These are phyloP conservation scores for Sugiyamaella paludigena DNA, from an alignment of 1,139 yeast genomes.

Conservation along the genomic window DNA sequence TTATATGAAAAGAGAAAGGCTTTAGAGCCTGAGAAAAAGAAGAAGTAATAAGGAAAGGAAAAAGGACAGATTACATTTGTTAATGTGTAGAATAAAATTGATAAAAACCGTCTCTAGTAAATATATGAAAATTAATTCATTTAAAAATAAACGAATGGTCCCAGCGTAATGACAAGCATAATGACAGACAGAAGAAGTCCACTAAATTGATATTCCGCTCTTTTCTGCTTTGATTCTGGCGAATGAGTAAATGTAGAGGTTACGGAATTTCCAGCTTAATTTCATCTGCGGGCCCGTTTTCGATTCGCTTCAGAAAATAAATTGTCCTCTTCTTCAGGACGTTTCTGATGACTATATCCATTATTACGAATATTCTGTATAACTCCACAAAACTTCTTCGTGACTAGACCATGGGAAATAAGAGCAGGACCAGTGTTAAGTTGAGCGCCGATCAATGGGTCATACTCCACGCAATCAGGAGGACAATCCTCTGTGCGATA, in stretches of 20 bases:
- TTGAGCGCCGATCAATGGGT: conserved; percentile 26
- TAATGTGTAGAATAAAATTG: not conserved
- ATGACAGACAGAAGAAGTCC: too few relatives aligned
- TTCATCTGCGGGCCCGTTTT: too few relatives aligned
- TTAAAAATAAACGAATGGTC: conserved; percentile 7
- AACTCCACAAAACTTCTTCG: too few relatives aligned
- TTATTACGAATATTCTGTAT: too few relatives aligned
- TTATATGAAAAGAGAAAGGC: conserved; percentile 28
- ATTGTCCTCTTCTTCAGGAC: too few relatives aligned
- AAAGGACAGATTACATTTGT: not conserved
- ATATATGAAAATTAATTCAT: conserved; percentile 1
- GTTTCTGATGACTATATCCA: too few relatives aligned
- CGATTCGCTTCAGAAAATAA: too few relatives aligned
- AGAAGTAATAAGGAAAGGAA: conserved; percentile 14
- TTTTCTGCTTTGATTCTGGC: too few relatives aligned
- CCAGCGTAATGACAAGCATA: not conserved
- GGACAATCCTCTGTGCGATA: conserved; percentile 21
- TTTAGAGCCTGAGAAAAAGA: conserved; percentile 18
- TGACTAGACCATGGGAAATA: conserved; percentile 19
- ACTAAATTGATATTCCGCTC: too few relatives aligned
- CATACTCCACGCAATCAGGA: conserved; percentile 15
- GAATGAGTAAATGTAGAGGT: too few relatives aligned
- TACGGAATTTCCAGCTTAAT: too few relatives aligned
- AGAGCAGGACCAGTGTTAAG: conserved; percentile 16
- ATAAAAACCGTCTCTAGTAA: not conserved